Evolutionary conservation across 2,329 filamentous ascomycete genomes (phyloP), one percentile per base, ranked within the genome.

Genomic region (Pseudocercospora fuligena): DNA sequence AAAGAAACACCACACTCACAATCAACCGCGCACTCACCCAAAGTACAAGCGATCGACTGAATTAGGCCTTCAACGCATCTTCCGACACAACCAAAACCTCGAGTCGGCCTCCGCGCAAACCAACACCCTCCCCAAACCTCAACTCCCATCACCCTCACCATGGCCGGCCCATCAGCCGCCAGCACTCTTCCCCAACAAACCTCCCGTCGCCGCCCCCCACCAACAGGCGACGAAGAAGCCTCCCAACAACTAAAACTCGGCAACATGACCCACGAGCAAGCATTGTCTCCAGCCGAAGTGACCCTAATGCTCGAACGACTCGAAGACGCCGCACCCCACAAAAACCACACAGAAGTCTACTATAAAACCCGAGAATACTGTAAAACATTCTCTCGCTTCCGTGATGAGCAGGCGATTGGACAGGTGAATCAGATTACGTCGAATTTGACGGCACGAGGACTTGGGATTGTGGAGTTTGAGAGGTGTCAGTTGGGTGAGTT

Each of bases 341-440:
- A 64, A 46, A 71, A 68, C 74, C 93, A 93, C 74, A 79, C 76
- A 73, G 79, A 79, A 59, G 65, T 73, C 64, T 73, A 70, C 68
- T 63, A 70, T 68, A 76, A 75, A 64, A 76, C 73, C 27, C 87
- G 93, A 71, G 92, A 94, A 77, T 98, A 99, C 81, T 88, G 98
- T 62, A 64, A 56, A 33, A 54, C 49, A 1, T 99, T 99, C 81
- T 91, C 94, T 19, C 92, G 95, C 40, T 98, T 98, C 86, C 97
- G 97, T 82, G 90, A 95, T 72, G 92, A 97, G 76, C 92, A 97
- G 82, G 92, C 93, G n/a, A 93, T 98, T 33, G 93, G 97, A 81
- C 89, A 92, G 66, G 84, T 97, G 73, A 86, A 75, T 60, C 70
- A 70, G 53, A 74, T 75, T 60, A 72, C 69, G 29, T 71, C 65